Evolutionary conservation across 2,329 filamentous ascomycete genomes (phyloP).

Genomic region (Colletotrichum sidae): DNA sequence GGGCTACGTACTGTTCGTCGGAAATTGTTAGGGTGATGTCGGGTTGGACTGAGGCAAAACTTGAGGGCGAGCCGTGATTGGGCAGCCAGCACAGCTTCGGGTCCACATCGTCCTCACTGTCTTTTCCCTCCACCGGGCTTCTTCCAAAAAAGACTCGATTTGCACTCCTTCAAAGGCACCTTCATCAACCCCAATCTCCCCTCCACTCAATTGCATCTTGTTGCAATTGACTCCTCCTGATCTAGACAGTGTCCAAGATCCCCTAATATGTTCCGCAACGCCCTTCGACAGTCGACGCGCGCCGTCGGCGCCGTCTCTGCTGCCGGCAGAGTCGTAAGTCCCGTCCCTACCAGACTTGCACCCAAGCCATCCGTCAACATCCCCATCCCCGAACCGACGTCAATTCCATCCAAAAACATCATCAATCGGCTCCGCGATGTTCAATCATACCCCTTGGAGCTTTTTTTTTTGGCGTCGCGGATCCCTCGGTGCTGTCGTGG

Average conservation of each 20-base stretch:
- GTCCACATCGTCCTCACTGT: slow-evolving; percentile 47
- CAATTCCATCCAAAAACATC: slow-evolving; percentile 59
- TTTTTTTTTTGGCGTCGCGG: slow-evolving; percentile 55
- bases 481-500: slow-evolving; percentile 32
- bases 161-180: slow-evolving; percentile 60
- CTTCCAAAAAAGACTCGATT: slow-evolving; percentile 55
- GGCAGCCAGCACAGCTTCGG: slow-evolving; percentile 31
- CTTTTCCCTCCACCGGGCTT: slow-evolving; percentile 56
- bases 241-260: slow-evolving; percentile 63
- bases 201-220: slow-evolving; percentile 70
- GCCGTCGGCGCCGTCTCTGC: slow-evolving; percentile 94
- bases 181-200: slow-evolving; percentile 67
- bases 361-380: slow-evolving; percentile 42
- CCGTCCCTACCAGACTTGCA: slow-evolving; percentile 14
- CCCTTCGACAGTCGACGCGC: slow-evolving; percentile 96
- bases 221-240: slow-evolving; percentile 72
- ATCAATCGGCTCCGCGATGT: slow-evolving; percentile 52
- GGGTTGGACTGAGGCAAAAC: slow-evolving; percentile 40
- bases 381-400: slow-evolving; percentile 50
- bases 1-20: slow-evolving; percentile 28
- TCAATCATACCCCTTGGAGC: slow-evolving; percentile 46
- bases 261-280: slow-evolving; percentile 94
- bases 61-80: slow-evolving; percentile 30
- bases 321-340: slow-evolving; percentile 94
- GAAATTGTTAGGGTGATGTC: slow-evolving; percentile 40